Percentiles rank a stretch among this genome's conserved stretches.
Evolutionary conservation across 805 yeast genomes (phyloP).

Genomic region (Candida xyloterini): DNA sequence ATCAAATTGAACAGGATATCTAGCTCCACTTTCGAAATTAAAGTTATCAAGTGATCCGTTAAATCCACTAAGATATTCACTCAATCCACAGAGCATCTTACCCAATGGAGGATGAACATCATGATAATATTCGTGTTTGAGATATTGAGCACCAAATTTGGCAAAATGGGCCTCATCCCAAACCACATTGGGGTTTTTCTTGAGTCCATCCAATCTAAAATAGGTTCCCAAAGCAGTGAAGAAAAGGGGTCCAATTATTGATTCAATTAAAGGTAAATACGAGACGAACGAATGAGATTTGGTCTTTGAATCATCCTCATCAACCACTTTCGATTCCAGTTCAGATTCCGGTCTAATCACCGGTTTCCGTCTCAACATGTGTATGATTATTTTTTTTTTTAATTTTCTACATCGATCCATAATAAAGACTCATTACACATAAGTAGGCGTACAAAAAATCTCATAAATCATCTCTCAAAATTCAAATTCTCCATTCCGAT

Average conservation of each 20-base stretch:
- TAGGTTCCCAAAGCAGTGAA: slow-evolving; percentile 47
- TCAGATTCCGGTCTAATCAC: not conserved
- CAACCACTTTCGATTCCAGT: not conserved
- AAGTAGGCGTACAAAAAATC: slow-evolving; percentile 8
- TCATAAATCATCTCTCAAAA: slow-evolving; percentile 23
- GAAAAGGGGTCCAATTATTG: slow-evolving; percentile 40
- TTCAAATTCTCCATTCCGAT: slow-evolving; percentile 29
- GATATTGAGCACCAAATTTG: slow-evolving; percentile 89
- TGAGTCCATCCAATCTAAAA: slow-evolving; percentile 60
- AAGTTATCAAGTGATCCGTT: slow-evolving; percentile 56
- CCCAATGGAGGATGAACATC: slow-evolving; percentile 99
- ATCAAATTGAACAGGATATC: slow-evolving; percentile 60
- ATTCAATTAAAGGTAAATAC: slow-evolving; percentile 23
- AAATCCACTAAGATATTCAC: slow-evolving; percentile 83
- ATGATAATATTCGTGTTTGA: slow-evolving; percentile 84
- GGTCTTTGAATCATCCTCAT: not conserved
- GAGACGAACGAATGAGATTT: too few species aligned
- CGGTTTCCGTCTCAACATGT: slow-evolving; percentile 5
- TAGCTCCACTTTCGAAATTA: slow-evolving; percentile 64
- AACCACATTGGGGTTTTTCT: slow-evolving; percentile 55
- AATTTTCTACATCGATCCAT: slow-evolving; percentile 1
- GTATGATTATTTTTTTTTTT: not conserved
- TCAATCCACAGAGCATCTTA: slow-evolving; percentile 84
- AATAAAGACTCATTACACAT: slow-evolving; percentile 15
- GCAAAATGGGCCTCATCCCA: slow-evolving; percentile 97